Base-by-base conservation (phyloP, 1,139 yeast genomes). In the Torulaspora globosa region DNA sequence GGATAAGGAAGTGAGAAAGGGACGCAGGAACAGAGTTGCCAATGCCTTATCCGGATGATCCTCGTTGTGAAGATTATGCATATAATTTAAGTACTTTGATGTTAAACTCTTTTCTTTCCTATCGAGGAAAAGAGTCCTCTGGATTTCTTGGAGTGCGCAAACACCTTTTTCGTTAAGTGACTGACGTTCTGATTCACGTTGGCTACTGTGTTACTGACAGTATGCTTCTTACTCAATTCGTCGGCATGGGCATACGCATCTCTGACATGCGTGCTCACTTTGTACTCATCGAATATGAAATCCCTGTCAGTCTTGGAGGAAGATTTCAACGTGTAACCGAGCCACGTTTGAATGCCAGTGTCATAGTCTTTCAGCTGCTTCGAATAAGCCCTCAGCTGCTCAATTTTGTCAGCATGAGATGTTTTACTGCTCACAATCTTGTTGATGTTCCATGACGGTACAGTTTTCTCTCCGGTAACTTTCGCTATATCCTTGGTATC, bases 1-100 rank as follows among this genome's bases (percentile, higher is more conserved):
- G 96, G 97, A 92, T 61, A 72, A 75, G 41, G 88, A 84, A 60
- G 85, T 90, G 7, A 76, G 96, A 57, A 74, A 72, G 50, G 87
- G 83, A 57, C 92, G 90, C 3, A 75, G 75, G 49, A 63, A 69
- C 43, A 66, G 72, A 55, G 57, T 69, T 21, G 62, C 68, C 5
- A 69, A 67, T 46, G 53, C 67, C 9, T 52, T 40, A 18, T 39
- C 49, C 21, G 39, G 34, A 21, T 46, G 32, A 35, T 34, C 38
- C 27, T 46, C 19, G 27, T 39, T 30, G 27, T 39, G 35, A 15
- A 39, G 31, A n/a, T 31, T 28, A 33, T 33, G 41, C 30, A 39
- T 21, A 36, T 15, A 37, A 37, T 19, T 23, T 36, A 39, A 18
- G 21, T 14, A 39, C 14, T 21, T 29, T 26, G 15, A 33, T 23